These are phyloP conservation scores for Tylopilus intermedius DNA, from an alignment of 768 basidiomycete genomes.

Conservation along the genomic window DNA sequence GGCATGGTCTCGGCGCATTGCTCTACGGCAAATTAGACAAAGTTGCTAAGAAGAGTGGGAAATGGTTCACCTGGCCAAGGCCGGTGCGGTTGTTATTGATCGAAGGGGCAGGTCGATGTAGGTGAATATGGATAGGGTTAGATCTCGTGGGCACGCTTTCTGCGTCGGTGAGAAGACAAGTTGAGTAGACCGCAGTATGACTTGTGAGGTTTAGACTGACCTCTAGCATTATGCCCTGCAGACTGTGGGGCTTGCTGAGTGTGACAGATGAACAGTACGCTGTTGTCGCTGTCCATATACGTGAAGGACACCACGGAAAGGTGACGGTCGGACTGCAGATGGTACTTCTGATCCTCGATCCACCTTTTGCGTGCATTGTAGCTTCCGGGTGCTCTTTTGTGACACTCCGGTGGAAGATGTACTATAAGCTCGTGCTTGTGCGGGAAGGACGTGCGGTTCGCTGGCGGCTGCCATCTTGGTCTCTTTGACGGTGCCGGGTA, in stretches of 20 bases:
- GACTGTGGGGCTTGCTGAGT: not conserved
- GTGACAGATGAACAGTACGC: slow-evolving; percentile 10
- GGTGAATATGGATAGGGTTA: too few species aligned
- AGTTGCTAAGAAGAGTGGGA: not conserved
- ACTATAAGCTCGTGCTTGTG: not conserved
- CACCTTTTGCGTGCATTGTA: slow-evolving; percentile 10
- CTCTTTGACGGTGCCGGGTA: slow-evolving; percentile 2
- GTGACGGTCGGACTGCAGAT: slow-evolving; percentile 4
- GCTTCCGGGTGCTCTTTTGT: slow-evolving; percentile 6
- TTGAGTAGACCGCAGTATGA: not conserved
- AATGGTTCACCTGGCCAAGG: slow-evolving; percentile 9
- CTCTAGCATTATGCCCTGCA: not conserved
- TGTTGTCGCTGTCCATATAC: slow-evolving; percentile 3
- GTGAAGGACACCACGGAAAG: slow-evolving; percentile 10
- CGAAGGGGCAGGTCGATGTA: too few species aligned
- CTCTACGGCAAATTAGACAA: slow-evolving; percentile 13
- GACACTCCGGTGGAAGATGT: slow-evolving; percentile 13
- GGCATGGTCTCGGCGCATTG: slow-evolving; percentile 6
- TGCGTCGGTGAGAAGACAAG: not conserved
- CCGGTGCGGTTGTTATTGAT: not conserved
- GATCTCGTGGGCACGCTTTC: not conserved
- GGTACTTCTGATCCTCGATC: slow-evolving; percentile 10
- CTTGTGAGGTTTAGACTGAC: slow-evolving; percentile 1
- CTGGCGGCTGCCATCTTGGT: not conserved
- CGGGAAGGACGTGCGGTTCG: not conserved